phyloP scores from a whole-genome alignment of 345 rosid species.

The Turnera subulata region DNA sequence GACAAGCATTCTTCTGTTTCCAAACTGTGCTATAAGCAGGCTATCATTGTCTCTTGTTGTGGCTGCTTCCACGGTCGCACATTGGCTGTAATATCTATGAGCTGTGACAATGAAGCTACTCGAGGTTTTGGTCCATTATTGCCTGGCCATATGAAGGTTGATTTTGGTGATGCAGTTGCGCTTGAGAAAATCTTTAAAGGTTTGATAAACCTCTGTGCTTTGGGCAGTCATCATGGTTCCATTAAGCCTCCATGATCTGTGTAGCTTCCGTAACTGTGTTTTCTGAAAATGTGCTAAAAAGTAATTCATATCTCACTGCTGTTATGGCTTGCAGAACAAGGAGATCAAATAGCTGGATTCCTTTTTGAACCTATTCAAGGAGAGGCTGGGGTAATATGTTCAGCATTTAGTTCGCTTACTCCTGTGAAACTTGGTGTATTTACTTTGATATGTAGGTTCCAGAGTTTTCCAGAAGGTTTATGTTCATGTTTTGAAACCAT shows the following conservation, averaged over 20 bases:
- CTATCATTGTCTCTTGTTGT: constrained; percentile 85
- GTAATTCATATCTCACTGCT: not conserved
- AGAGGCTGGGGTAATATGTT: constrained; percentile 82
- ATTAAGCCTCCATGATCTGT: too few relatives aligned
- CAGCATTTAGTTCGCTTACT: too few relatives aligned
- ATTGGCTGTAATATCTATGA: constrained; percentile 88
- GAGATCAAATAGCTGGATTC: constrained; percentile 81
- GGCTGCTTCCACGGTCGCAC: constrained; percentile 99
- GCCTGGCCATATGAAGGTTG: constrained; percentile 90
- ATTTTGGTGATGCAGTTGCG: constrained; percentile 71
- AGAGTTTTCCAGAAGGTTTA: too few relatives aligned
- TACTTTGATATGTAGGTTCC: too few relatives aligned
- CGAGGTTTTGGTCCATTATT: constrained; percentile 90
- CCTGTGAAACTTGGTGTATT: too few relatives aligned
- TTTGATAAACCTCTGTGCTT: constrained; percentile 13
- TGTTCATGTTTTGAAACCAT: too few relatives aligned
- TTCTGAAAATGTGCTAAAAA: too few relatives aligned
- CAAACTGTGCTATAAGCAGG: constrained; percentile 40
- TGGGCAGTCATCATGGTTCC: too few relatives aligned
- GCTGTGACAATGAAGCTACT: constrained; percentile 97
- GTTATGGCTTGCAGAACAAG: constrained; percentile 49
- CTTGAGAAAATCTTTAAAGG: constrained; percentile 81
- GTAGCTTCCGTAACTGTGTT: too few relatives aligned
- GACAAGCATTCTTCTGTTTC: too few relatives aligned
- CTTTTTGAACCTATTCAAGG: constrained; percentile 99